Percentiles rank a stretch among this genome's conserved stretches.
Evolutionary conservation across 768 basidiomycete genomes (phyloP).

Genomic region (Collybiopsis confluens): DNA sequence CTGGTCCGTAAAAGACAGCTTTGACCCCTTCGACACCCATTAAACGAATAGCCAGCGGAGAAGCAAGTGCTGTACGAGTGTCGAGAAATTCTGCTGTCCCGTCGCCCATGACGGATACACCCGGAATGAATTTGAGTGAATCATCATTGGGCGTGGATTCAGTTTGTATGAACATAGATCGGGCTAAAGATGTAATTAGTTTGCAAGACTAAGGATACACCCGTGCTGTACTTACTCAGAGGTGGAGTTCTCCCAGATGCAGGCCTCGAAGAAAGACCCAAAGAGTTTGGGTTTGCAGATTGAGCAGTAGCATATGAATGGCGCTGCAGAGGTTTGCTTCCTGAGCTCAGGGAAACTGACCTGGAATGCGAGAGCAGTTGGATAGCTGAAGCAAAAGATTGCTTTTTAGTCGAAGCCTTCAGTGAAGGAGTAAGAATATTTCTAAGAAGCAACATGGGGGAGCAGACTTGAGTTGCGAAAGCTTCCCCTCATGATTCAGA

Average conservation of each 20-base stretch:
- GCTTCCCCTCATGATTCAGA: not conserved
- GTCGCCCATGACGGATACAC: constrained; percentile 78
- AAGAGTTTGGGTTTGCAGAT: not conserved
- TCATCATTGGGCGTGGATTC: constrained; percentile 97
- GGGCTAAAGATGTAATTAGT: constrained; percentile 36
- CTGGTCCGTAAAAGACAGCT: constrained; percentile 91
- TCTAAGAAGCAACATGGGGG: constrained; percentile 10
- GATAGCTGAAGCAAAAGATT: not conserved
- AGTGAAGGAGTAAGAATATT: not conserved
- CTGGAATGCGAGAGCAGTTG: not conserved
- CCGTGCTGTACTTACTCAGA: constrained; percentile 40
- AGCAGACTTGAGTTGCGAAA: not conserved
- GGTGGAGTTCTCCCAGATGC: constrained; percentile 17
- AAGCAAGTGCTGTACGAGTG: constrained; percentile 78
- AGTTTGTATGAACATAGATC: constrained; percentile 98
- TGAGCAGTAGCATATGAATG: constrained; percentile 5
- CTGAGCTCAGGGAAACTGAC: not conserved
- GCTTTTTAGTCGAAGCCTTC: not conserved
- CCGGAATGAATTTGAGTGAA: constrained; percentile 97
- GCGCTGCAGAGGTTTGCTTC: not conserved
- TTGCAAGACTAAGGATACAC: too few species aligned
- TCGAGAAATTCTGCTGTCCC: constrained; percentile 95
- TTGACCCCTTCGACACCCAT: constrained; percentile 93
- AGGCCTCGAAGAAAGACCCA: constrained; percentile 3
- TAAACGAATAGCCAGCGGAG: constrained; percentile 90